Evolutionary conservation across 202 grass and related monocot species (phyloP), one percentile per base, ranked within the genome.

Genomic region (Digitaria exilis): DNA sequence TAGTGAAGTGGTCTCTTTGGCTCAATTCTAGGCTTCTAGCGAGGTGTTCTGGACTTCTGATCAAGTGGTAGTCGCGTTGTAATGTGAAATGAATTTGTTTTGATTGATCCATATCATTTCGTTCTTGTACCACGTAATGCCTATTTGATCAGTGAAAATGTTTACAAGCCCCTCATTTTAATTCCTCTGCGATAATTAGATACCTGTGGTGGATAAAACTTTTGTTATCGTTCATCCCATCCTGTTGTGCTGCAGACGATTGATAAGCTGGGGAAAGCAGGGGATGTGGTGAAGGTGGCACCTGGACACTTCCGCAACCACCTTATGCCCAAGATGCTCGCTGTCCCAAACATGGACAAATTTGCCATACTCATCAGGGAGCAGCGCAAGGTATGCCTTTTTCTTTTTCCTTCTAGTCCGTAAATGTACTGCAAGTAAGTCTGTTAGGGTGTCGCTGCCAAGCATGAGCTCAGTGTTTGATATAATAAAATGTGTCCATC

Each of bases 281-380:
- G 92, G 65, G 92, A 95, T 30, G 90, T 86, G 34, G 96, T 95
- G 70, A 88, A 88, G 59, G 96, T 98, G 56, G 96, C 95, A 21
- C 92, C 95, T 9, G 95, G 95, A 48, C 71, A 95, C 67, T 95
- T 98, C 89, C 87, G 92, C 61, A 98, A 98, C 87, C 91, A 95
- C 60, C 85, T 98, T 6, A 98, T 98, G 92, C 95, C 95, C 45
- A 95, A 95, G 88, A 76, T 95, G 69, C 84, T 98, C 0, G 92
- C 95, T 10, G 87, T 98, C 31, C 96, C 96, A 17, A 98, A 98
- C 84, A 93, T 98, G 19, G 90, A 98, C 31, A 98, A 95, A 75
- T 95, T 95, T 9, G 87, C 91, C 25, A 85, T 93, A 85, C 93
- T 98, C 65, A 76, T 95, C 68, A 71, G 34, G 35, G 96, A 95